phyloP scores from a whole-genome alignment of 768 basidiomycete genomes.

The Filobasidium floriforme region DNA sequence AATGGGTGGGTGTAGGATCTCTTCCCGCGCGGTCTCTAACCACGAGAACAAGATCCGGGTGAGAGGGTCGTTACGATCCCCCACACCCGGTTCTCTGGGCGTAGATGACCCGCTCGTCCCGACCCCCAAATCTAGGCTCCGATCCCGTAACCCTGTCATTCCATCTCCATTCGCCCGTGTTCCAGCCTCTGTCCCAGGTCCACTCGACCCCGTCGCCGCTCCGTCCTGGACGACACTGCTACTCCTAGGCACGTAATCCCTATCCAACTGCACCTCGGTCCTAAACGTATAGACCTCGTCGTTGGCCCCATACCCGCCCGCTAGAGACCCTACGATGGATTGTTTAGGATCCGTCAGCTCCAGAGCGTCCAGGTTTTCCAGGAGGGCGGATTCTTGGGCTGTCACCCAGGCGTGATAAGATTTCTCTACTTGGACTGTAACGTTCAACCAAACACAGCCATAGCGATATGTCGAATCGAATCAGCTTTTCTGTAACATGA shows the following conservation, averaged over 20 bases:
- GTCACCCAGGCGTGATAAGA: constrained; percentile 48
- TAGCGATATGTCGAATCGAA: neutral
- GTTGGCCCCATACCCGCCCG: neutral
- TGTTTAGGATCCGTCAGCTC: constrained; percentile 15
- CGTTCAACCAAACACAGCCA: neutral
- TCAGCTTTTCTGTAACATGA: neutral
- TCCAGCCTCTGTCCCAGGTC: too few relatives aligned
- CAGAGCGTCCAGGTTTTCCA: neutral
- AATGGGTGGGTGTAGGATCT: neutral
- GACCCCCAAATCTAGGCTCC: too few relatives aligned
- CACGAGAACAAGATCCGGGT: neutral
- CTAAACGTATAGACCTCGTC: constrained; percentile 29
- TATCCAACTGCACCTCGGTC: constrained; percentile 34
- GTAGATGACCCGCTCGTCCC: neutral
- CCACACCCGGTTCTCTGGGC: neutral
- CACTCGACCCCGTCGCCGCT: too few relatives aligned
- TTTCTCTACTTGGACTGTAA: constrained; percentile 59
- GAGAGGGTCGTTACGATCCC: neutral
- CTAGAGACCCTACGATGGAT: constrained; percentile 10
- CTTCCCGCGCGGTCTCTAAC: neutral
- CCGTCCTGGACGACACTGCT: neutral
- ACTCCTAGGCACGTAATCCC: constrained; percentile 32
- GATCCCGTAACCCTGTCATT: too few relatives aligned
- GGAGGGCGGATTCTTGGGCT: constrained; percentile 5
- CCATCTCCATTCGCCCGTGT: too few relatives aligned